Evolutionary conservation across 441 rosid genomes (phyloP).

Genomic region (Gossypium armourianum): DNA sequence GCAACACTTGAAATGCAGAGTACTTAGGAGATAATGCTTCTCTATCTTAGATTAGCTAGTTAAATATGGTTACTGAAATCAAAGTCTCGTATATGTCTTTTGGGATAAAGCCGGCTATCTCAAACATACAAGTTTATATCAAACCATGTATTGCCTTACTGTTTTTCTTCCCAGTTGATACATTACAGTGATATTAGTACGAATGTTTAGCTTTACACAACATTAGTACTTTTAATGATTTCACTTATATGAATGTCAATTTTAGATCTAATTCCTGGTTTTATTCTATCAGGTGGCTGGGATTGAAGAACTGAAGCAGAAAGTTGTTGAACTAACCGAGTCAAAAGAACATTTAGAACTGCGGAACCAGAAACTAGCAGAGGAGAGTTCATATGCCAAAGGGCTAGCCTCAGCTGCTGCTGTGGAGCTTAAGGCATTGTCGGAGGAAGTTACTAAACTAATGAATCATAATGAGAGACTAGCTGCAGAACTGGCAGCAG

Average conservation of each 20-base stretch:
- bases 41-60: background rate
- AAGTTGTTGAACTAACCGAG: constrained; percentile 39
- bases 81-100: background rate
- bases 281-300: constrained; percentile 38
- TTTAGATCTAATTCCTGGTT: constrained; percentile 12
- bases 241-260: background rate
- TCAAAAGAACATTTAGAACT: constrained; percentile 53
- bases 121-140: background rate
- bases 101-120: background rate
- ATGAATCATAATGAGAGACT: constrained; percentile 74
- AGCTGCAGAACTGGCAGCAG: constrained; percentile 48
- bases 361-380: constrained; percentile 61
- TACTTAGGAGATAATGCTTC: background rate
- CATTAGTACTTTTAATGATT: constrained; percentile 1
- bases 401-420: constrained; percentile 96
- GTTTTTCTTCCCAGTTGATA: background rate
- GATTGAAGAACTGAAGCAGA: constrained; percentile 65
- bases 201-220: background rate
- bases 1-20: background rate
- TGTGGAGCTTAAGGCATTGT: constrained; percentile 85
- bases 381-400: constrained; percentile 87
- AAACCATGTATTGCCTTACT: background rate
- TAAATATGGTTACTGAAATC: background rate
- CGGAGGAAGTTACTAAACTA: constrained; percentile 87
- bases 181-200: background rate